Conservation (phyloP, 164 flowering plant species). For the Stephania cephalantha region DNA sequence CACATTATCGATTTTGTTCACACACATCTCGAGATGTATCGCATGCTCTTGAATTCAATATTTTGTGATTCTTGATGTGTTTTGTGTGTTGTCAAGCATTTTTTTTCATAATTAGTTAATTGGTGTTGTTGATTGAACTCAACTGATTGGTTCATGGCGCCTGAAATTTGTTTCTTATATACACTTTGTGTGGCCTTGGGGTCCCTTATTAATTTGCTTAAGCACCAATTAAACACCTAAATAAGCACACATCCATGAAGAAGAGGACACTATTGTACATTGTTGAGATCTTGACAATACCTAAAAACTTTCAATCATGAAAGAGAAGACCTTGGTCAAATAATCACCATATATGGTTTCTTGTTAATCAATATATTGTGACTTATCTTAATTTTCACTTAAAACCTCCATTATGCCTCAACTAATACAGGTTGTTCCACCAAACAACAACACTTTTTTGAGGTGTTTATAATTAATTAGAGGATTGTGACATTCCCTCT, state of each 20-base stretch:
- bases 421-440: constrained; percentile 4
- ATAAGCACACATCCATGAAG: background rate
- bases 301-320: background rate
- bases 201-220: background rate
- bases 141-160: too few relatives aligned
- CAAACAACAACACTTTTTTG: constrained; percentile 2
- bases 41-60: too few relatives aligned
- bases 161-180: background rate
- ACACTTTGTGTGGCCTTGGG: background rate
- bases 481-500: background rate
- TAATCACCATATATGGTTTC: background rate
- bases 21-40: too few relatives aligned
- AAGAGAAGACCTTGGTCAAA: background rate
- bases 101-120: too few relatives aligned
- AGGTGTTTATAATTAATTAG: background rate
- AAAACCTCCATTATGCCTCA: background rate
- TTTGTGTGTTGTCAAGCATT: too few relatives aligned
- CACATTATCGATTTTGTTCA: too few relatives aligned
- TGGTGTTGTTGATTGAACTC: too few relatives aligned
- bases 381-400: constrained; percentile 1
- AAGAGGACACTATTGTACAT: background rate
- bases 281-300: background rate
- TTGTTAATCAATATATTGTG: background rate
- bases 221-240: background rate
- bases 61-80: too few relatives aligned